phyloP scores from a whole-genome alignment of 495 filamentous ascomycete genomes.

The Penicillium goetzii region DNA sequence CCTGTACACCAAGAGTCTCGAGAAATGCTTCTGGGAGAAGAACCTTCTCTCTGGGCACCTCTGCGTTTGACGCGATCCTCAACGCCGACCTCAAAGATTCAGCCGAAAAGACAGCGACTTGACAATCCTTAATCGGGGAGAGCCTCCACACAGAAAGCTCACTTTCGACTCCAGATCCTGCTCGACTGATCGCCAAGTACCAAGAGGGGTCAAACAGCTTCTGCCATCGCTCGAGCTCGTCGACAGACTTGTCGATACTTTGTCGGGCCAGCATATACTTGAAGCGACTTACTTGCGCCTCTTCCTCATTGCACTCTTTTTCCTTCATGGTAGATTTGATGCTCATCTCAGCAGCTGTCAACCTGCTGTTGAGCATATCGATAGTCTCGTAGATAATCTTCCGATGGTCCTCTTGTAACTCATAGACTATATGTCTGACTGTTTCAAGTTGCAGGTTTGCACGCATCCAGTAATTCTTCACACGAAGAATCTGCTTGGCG shows the following conservation, averaged over 20 bases:
- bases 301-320: not conserved
- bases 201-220: conserved; percentile 7
- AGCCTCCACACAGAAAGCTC: not conserved
- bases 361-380: not conserved
- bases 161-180: not conserved
- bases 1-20: not conserved
- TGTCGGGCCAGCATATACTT: not conserved
- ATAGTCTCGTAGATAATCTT: not conserved
- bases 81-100: not conserved
- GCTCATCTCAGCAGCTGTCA: not conserved
- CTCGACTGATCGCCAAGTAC: not conserved
- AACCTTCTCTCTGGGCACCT: not conserved
- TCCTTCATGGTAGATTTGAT: not conserved
- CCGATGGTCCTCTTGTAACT: not conserved
- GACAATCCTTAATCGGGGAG: not conserved
- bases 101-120: not conserved
- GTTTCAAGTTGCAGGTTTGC: not conserved
- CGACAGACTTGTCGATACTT: not conserved
- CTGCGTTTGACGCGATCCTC: not conserved
- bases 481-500: not conserved
- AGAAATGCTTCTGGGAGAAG: not conserved
- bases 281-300: not conserved
- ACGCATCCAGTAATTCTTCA: not conserved
- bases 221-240: conserved; percentile 4
- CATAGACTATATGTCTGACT: not conserved